phyloP scores from a whole-genome alignment of 495 filamentous ascomycete species.

The Aspergillus avenaceus region DNA sequence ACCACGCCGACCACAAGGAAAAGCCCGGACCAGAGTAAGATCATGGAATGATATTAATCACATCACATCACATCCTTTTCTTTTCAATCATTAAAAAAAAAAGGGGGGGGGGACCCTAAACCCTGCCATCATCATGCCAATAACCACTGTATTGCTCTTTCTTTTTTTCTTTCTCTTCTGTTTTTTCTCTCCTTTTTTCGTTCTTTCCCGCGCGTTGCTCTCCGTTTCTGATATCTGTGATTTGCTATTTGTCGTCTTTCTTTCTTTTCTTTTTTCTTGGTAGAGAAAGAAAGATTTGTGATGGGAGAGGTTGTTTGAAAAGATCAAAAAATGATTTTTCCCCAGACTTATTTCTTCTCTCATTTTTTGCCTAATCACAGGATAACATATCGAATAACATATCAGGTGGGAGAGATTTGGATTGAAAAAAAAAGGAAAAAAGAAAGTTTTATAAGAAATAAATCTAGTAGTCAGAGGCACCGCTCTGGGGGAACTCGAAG shows the following conservation, averaged over 20 bases:
- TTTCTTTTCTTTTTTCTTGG: background rate
- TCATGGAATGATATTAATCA: conserved; percentile 19
- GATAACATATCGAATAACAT: background rate
- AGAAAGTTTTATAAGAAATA: conserved; percentile 3
- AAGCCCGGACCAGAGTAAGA: conserved; percentile 14
- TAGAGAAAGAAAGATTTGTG: conserved; percentile 1
- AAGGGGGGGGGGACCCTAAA: conserved; percentile 1
- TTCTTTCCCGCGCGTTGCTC: no score
- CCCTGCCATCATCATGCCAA: no score
- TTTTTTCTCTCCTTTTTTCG: background rate
- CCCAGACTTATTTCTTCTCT: background rate
- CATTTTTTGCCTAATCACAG: background rate
- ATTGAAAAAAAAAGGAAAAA: background rate
- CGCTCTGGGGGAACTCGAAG: conserved; percentile 95
- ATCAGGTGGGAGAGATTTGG: background rate
- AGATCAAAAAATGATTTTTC: background rate
- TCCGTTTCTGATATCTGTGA: no score
- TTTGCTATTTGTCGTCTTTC: background rate
- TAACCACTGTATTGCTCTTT: no score
- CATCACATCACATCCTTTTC: conserved; percentile 13
- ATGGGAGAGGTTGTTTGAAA: no score
- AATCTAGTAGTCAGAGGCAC: conserved; percentile 71
- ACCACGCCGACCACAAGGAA: conserved; percentile 19
- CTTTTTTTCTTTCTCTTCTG: background rate
- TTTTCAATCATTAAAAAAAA: no score